Evolutionary conservation across 306 rosid genomes (phyloP), one percentile per base, ranked within the genome.

Genomic region (Hippophae rhamnoides): DNA sequence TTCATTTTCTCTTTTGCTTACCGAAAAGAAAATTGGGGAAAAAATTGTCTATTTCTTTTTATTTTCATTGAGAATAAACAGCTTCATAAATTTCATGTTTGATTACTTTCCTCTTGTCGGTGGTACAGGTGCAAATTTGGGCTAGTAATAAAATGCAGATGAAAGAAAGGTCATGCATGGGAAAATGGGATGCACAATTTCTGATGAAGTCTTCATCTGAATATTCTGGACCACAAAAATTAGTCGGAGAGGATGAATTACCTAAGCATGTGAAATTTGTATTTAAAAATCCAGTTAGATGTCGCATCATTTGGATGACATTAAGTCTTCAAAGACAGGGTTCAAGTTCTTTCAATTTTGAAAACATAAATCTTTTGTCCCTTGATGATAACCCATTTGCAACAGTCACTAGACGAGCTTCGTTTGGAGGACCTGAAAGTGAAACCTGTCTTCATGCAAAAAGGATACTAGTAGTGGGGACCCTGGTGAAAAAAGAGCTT

Each of bases 111-210:
- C 56, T 42, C 66, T 47, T 56, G 56, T 68, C 76, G 69, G 64
- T 60, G 55, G 51, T 56, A 56, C 84, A 93, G 99, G 94, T 93
- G 70, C 97, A 93, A 86, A 84, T 93, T 63, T 88, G 95, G 97
- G 99, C 89, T 45, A 86, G 99, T 79, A 82, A 84, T 74, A 81
- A 78, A 76, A 86, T 93, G 76, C 86, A 86, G 74, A 88, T 74
- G 79, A 97, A 88, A 76, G 99, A 85, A 71, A 80, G 99, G 78
- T 86, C 97, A 14, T 82, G 81, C 68, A 68, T 78, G 81, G 99
- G 99, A 77, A 93, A 93, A 76, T 93, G 99, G 99, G 99, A 93
- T 75, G 78, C 84, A 45, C 90, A 86, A 53, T 84, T 97, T 65
- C 57, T 85, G 82, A 76, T 88, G 41, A 62, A 48, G 58, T 73